These are phyloP conservation scores for Alternaria novae-zelandiae DNA, from an alignment of 2,329 filamentous ascomycete genomes.

Conservation along the genomic window DNA sequence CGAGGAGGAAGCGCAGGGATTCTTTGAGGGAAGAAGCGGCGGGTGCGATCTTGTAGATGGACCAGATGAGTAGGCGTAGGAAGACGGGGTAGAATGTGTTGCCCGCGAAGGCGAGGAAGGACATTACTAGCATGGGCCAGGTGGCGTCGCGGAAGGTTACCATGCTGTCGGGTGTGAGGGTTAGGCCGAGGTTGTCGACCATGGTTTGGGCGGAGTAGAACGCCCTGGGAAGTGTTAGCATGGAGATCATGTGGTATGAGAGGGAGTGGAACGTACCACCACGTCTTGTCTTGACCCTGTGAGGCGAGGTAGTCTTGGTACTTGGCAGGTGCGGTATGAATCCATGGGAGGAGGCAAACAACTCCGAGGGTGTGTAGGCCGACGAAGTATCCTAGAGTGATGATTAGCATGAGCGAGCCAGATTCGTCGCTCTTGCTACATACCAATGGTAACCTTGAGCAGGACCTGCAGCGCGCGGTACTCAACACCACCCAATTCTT, in stretches of 20 bases:
- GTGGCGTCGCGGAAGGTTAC: constrained; percentile 80
- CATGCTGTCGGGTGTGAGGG: constrained; percentile 93
- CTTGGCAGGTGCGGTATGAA: constrained; percentile 54
- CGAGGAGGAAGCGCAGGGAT: constrained; percentile 86
- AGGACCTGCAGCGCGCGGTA: constrained; percentile 90
- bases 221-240: constrained; percentile 70
- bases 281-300: constrained; percentile 52
- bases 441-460: constrained; percentile 76
- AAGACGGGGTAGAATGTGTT: constrained; percentile 96
- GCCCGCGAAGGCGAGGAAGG: constrained; percentile 88
- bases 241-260: constrained; percentile 62
- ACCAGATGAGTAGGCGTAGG: constrained; percentile 94
- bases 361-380: constrained; percentile 81
- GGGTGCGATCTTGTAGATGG: constrained; percentile 70
- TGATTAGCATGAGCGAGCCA: constrained; percentile 36
- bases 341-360: constrained; percentile 80
- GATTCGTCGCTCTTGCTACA: constrained; percentile 49
- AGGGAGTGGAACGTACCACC: constrained; percentile 54
- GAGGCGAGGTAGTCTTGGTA: constrained; percentile 55
- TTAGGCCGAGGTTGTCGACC: constrained; percentile 93
- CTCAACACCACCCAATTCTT: constrained; percentile 95
- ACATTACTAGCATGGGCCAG: constrained; percentile 76
- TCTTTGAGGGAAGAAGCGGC: constrained; percentile 77
- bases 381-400: constrained; percentile 65
- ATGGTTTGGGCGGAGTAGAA: constrained; percentile 87